phyloP scores from a whole-genome alignment of 2,329 filamentous ascomycete genomes.

The Clonostachys rosea region DNA sequence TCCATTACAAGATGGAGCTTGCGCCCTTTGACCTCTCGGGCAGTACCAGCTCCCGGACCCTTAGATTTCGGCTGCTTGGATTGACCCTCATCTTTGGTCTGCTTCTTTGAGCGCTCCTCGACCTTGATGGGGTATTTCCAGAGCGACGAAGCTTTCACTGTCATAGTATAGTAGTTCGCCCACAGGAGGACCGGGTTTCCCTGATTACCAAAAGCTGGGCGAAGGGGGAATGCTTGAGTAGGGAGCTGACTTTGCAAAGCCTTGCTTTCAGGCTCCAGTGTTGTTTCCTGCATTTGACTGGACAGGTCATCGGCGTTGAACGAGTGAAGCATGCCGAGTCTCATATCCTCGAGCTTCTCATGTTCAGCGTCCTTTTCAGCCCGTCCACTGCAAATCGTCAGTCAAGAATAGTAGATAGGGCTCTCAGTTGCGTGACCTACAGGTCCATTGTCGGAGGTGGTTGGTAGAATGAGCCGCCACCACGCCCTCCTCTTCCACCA shows the following conservation, averaged over 20 bases:
- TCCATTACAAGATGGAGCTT: slow-evolving; percentile 37
- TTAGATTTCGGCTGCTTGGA: slow-evolving; percentile 3
- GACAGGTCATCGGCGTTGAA: not conserved
- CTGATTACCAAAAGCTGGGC: slow-evolving; percentile 42
- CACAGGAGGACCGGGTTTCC: slow-evolving; percentile 40
- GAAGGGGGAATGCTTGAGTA: slow-evolving; percentile 28
- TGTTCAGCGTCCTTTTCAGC: slow-evolving; percentile 8
- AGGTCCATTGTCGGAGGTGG: too few species aligned
- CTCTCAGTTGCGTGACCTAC: too few species aligned
- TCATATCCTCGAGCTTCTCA: slow-evolving; percentile 1
- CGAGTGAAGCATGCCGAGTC: not conserved
- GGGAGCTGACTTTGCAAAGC: not conserved
- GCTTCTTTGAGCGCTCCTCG: slow-evolving; percentile 10
- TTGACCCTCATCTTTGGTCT: too few species aligned
- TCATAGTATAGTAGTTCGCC: slow-evolving; percentile 49
- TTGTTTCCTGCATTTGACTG: too few species aligned
- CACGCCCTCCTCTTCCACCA: not conserved
- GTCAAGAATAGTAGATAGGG: not conserved
- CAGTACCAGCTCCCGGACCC: not conserved
- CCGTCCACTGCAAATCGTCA: too few species aligned
- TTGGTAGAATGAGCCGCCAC: not conserved
- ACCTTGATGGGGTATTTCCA: slow-evolving; percentile 42
- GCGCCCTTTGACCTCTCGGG: slow-evolving; percentile 29
- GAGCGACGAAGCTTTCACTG: slow-evolving; percentile 25
- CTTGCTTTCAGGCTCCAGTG: too few species aligned